Conservation (phyloP, 106 monocot species). For the Allium sativum region DNA sequence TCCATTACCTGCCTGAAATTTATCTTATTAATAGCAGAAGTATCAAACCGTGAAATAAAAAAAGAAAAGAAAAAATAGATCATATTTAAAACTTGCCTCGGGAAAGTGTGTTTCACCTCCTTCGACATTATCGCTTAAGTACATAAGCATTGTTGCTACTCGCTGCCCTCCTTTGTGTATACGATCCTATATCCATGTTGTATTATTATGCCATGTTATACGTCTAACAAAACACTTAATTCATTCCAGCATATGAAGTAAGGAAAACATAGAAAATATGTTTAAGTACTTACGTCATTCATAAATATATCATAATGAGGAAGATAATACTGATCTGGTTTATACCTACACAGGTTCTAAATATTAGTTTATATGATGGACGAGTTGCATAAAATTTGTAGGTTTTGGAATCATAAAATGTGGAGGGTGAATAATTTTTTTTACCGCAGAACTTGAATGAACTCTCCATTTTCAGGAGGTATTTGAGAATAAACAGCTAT, state of each 20-base stretch:
- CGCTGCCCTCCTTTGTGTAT: conserved; percentile 65
- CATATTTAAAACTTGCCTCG: conserved; percentile 34
- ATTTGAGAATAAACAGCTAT: conserved; percentile 84
- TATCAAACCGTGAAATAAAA: not conserved
- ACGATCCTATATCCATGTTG: conserved; percentile 47
- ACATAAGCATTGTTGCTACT: conserved; percentile 72
- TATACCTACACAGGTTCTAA: conserved; percentile 32
- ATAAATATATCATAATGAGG: conserved; percentile 82
- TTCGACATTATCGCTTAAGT: conserved; percentile 58
- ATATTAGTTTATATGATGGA: conserved; percentile 8
- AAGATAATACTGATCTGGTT: conserved; percentile 39
- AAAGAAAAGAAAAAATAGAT: too few relatives aligned
- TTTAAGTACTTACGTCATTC: conserved; percentile 45
- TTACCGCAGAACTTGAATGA: conserved; percentile 78
- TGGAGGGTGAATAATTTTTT: too few relatives aligned
- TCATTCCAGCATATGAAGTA: too few relatives aligned
- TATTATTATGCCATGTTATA: conserved; percentile 18
- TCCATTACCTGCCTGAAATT: conserved; percentile 52
- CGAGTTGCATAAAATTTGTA: too few relatives aligned
- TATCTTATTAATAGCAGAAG: too few relatives aligned
- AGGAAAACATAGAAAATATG: not conserved
- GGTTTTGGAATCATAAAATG: too few relatives aligned
- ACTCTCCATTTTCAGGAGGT: conserved; percentile 84
- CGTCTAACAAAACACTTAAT: too few relatives aligned
- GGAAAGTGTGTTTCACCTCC: conserved; percentile 76